Evolutionary conservation across 1,139 yeast species (phyloP).

Genomic region (Groenewaldozyma sp.): DNA sequence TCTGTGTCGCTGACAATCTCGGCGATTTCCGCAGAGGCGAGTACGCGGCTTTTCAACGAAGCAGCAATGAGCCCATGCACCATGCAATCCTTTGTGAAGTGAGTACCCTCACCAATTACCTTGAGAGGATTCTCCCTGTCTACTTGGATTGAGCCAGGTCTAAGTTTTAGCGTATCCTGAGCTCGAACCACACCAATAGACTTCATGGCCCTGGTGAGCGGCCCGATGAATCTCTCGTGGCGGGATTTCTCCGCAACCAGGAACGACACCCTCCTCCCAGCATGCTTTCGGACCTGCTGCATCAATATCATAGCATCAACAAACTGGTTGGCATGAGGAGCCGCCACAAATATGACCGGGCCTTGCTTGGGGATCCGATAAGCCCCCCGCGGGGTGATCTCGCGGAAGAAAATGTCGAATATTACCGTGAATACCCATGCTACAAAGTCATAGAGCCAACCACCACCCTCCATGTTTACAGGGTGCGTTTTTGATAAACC

Average conservation of each 20-base stretch:
- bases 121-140: constrained; percentile 32
- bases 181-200: constrained; percentile 88
- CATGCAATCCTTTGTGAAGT: constrained; percentile 56
- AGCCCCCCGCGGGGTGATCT: constrained; percentile 84
- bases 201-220: constrained; percentile 63
- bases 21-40: constrained; percentile 43
- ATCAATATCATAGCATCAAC: constrained; percentile 82
- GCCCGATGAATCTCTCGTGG: constrained; percentile 58
- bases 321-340: constrained; percentile 96
- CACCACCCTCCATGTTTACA: constrained; percentile 4
- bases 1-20: constrained; percentile 69
- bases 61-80: constrained; percentile 65
- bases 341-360: constrained; percentile 90
- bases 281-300: constrained; percentile 69
- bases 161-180: constrained; percentile 66
- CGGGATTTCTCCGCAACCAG: constrained; percentile 80
- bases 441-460: constrained; percentile 30
- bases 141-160: constrained; percentile 52
- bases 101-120: constrained; percentile 59
- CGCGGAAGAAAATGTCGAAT: constrained; percentile 67
- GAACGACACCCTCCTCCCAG: constrained; percentile 70
- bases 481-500: no score
- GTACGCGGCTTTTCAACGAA: constrained; percentile 65
- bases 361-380: constrained; percentile 76
- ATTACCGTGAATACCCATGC: constrained; percentile 32